These are phyloP conservation scores for Sergeia podlipaevii DNA, from an alignment of 208 protist species.

Conservation along the genomic window DNA sequence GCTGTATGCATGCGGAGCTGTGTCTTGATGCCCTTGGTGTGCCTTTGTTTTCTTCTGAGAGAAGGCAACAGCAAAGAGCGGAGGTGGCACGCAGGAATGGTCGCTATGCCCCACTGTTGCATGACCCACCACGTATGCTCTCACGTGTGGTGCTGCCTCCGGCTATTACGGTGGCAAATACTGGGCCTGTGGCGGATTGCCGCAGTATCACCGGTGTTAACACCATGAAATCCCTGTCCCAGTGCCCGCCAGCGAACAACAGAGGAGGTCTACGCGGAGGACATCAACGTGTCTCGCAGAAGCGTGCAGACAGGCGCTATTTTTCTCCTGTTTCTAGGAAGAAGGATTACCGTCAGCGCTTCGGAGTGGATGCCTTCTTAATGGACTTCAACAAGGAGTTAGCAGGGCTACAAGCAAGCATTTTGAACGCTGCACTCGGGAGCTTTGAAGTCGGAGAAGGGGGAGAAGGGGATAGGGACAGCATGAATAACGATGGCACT, in stretches of 20 bases:
- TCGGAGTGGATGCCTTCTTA: conserved; percentile 37
- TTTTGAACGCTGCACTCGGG: conserved; percentile 26
- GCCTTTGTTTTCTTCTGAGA: conserved; percentile 31
- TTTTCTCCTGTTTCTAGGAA: conserved; percentile 11
- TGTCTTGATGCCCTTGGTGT: conserved; percentile 37
- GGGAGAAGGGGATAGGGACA: conserved; percentile 13
- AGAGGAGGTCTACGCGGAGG: too few species aligned
- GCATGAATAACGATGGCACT: conserved; percentile 17
- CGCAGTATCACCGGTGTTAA: background rate
- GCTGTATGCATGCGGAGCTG: conserved; percentile 53
- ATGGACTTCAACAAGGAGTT: conserved; percentile 28
- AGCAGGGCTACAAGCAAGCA: conserved; percentile 26
- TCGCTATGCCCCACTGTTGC: conserved; percentile 38
- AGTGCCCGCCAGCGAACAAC: too few species aligned
- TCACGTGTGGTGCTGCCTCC: conserved; percentile 24
- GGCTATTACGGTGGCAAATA: conserved; percentile 16
- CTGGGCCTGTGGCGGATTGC: background rate
- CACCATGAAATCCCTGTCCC: background rate
- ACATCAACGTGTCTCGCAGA: background rate
- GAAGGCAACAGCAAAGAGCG: conserved; percentile 26
- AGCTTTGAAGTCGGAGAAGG: conserved; percentile 11
- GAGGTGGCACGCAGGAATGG: conserved; percentile 35
- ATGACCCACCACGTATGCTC: conserved; percentile 27
- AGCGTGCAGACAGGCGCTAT: conserved; percentile 7
- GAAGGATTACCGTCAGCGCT: conserved; percentile 32